Conservation (phyloP, 2,329 filamentous ascomycete species). For the Pleurostoma richardsiae region DNA sequence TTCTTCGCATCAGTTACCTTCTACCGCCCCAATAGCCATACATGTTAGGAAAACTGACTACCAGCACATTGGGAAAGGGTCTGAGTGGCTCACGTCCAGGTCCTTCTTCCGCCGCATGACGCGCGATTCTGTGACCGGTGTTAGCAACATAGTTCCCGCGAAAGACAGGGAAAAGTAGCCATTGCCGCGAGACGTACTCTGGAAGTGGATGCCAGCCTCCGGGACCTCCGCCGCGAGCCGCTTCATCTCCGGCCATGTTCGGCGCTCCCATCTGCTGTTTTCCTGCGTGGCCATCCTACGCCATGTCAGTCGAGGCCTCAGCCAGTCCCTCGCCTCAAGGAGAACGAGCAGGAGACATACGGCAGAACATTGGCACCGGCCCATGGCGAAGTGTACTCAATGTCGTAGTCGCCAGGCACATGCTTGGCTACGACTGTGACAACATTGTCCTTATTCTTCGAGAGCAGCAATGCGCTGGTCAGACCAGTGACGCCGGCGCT, state of each 20-base stretch:
- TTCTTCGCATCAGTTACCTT: background rate
- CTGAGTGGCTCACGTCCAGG: conserved; percentile 18
- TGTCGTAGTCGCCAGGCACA: conserved; percentile 90
- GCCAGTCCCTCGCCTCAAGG: conserved; percentile 5
- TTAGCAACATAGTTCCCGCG: background rate
- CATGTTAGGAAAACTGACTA: too few relatives aligned
- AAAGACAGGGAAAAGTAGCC: background rate
- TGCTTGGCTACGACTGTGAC: conserved; percentile 59
- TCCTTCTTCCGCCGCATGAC: conserved; percentile 60
- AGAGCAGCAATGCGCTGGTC: conserved; percentile 43
- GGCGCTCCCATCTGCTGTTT: conserved; percentile 52
- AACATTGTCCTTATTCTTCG: conserved; percentile 34
- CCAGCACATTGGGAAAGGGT: too few relatives aligned
- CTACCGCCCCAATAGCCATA: too few relatives aligned
- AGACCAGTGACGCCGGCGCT: conserved; percentile 47
- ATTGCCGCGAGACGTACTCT: conserved; percentile 38
- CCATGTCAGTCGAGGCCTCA: conserved; percentile 8
- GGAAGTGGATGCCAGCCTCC: conserved; percentile 77
- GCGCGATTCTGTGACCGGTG: conserved; percentile 32
- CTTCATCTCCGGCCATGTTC: conserved; percentile 60
- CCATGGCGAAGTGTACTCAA: conserved; percentile 87
- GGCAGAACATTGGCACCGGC: conserved; percentile 78
- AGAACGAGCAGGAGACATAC: conserved; percentile 37
- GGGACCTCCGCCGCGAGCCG: conserved; percentile 59
- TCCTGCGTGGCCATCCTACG: conserved; percentile 36